A percentile compares a stretch with the other conserved stretches of the same genome.
Evolutionary conservation across 768 basidiomycete genomes (phyloP).

Genomic region (Serpula lacrymans): DNA sequence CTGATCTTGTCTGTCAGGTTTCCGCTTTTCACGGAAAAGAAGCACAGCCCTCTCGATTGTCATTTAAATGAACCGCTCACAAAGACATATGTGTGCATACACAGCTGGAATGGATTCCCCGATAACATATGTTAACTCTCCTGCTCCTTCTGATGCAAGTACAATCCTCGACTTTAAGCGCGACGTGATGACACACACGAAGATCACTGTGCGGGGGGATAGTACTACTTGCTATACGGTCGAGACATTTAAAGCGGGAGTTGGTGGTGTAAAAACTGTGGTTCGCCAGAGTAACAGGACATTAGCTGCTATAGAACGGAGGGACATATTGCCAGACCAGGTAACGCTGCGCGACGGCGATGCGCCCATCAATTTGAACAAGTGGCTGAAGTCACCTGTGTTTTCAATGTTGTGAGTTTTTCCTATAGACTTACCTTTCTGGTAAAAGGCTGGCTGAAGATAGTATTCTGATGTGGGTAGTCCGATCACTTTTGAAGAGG

Average conservation of each 20-base stretch:
- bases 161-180: slow-evolving; percentile 3
- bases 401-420: not conserved
- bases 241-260: not conserved
- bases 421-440: no score
- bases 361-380: not conserved
- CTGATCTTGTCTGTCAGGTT: no score
- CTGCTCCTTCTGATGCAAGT: not conserved
- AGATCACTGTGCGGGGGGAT: slow-evolving; percentile 1
- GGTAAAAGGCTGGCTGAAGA: no score
- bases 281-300: not conserved
- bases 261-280: not conserved
- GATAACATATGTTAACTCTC: no score
- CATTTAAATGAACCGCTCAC: no score
- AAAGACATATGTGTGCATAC: no score
- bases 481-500: slow-evolving; percentile 1
- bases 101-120: no score
- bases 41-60: no score
- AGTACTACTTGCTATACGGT: not conserved
- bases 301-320: not conserved
- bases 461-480: no score
- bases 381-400: not conserved
- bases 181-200: slow-evolving; percentile 2
- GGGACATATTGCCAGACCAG: slow-evolving; percentile 1
- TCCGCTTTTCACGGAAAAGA: no score
- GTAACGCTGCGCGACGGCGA: not conserved